These are phyloP conservation scores for Zygoascus sp. DNA, from an alignment of 1,139 yeast genomes.

Conservation along the genomic window DNA sequence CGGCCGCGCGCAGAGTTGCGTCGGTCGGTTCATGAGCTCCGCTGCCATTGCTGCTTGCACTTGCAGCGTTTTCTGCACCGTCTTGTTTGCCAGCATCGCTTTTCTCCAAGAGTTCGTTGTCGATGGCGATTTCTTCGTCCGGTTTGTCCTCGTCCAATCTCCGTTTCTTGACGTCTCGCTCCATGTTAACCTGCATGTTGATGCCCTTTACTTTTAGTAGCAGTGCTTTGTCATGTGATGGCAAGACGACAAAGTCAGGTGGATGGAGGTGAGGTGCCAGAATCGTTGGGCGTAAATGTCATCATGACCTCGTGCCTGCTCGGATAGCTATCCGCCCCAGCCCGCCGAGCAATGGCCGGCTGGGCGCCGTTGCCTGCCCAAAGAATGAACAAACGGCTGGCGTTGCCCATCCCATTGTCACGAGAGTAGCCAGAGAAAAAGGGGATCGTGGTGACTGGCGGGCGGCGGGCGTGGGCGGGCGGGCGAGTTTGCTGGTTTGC, in stretches of 20 bases:
- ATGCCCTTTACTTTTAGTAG: conserved; percentile 6
- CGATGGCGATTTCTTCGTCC: conserved; percentile 10
- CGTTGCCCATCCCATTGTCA: too few species aligned
- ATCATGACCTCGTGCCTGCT: too few species aligned
- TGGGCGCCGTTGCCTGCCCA: too few species aligned
- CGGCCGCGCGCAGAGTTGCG: neutral
- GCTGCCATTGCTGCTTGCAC: neutral
- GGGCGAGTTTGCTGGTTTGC: too few species aligned
- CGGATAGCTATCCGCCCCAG: too few species aligned
- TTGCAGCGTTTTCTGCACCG: too few species aligned
- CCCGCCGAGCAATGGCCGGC: too few species aligned
- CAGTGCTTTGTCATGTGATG: conserved; percentile 10
- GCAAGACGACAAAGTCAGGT: conserved; percentile 10
- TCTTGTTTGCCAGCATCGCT: neutral
- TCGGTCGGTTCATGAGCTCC: neutral
- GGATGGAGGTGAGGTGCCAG: neutral
- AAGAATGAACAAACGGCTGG: too few species aligned
- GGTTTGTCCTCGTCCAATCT: conserved; percentile 8
- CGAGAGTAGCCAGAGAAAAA: too few species aligned
- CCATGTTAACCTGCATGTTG: conserved; percentile 10
- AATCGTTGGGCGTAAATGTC: neutral
- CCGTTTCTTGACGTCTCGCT: conserved; percentile 9
- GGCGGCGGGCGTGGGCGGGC: too few species aligned
- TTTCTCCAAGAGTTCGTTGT: conserved; percentile 8
- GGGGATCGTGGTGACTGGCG: too few species aligned